phyloP scores from a whole-genome alignment of 345 rosid genomes.

The Pugionium cornutum region DNA sequence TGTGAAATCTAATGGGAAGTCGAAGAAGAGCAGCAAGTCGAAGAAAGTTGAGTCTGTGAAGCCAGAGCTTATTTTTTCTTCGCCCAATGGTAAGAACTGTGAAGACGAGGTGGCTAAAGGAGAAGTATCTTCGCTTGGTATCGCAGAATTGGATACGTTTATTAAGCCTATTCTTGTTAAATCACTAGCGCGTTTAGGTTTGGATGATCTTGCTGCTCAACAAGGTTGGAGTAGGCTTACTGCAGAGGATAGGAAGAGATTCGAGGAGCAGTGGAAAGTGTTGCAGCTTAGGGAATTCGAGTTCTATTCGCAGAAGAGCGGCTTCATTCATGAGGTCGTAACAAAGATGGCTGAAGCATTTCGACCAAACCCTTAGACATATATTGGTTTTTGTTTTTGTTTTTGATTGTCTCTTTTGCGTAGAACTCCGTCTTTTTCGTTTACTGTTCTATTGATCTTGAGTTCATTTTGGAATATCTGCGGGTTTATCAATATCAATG shows the following conservation, averaged over 20 bases:
- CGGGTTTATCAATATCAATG: conserved; percentile 25
- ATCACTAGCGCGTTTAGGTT: conserved; percentile 23
- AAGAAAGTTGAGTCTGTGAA: conserved; percentile 27
- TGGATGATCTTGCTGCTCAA: conserved; percentile 36
- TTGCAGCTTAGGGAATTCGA: conserved; percentile 30
- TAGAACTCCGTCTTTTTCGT: conserved; percentile 1
- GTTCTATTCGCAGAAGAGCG: conserved; percentile 25
- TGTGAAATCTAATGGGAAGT: conserved; percentile 29
- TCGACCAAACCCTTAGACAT: conserved; percentile 14
- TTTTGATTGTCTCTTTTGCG: conserved; percentile 5
- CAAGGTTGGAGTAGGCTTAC: conserved; percentile 31
- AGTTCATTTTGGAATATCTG: conserved; percentile 30
- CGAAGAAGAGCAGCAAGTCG: conserved; percentile 24
- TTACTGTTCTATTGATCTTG: conserved; percentile 15
- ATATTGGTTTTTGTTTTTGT: not conserved
- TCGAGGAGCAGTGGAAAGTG: conserved; percentile 36
- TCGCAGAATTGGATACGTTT: not conserved
- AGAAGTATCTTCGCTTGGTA: conserved; percentile 19
- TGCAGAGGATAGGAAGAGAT: conserved; percentile 30
- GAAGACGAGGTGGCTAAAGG: conserved; percentile 12
- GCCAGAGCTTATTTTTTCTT: conserved; percentile 23
- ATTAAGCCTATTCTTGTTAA: conserved; percentile 20
- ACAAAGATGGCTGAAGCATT: conserved; percentile 31
- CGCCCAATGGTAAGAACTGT: not conserved
- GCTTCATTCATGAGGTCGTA: conserved; percentile 27